A percentile compares a stretch with the other conserved stretches of the same genome.
Conservation (phyloP, 208 protist genomes). For the Acanthamoeba sp. region DNA sequence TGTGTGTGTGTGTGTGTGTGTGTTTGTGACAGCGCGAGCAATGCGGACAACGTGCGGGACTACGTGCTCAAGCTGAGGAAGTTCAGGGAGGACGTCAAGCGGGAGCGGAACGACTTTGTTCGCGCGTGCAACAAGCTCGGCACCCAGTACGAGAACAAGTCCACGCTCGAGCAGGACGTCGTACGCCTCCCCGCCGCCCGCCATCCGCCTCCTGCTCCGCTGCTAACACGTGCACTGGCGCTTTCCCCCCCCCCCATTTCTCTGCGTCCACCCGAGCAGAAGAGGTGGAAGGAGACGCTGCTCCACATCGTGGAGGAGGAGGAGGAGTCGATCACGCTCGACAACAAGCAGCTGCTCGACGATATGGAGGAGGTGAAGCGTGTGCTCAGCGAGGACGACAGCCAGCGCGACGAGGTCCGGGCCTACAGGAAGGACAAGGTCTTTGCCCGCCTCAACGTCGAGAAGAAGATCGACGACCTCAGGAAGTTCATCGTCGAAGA, state of each 20-base stretch:
- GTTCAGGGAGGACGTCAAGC: constrained; percentile 60
- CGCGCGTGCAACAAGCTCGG: constrained; percentile 70
- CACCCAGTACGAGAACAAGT: constrained; percentile 52
- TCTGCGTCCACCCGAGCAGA: background rate
- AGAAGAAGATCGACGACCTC: constrained; percentile 43
- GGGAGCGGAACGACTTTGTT: constrained; percentile 46
- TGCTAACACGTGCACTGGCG: background rate
- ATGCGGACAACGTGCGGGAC: constrained; percentile 39
- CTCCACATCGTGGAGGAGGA: background rate
- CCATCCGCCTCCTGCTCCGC: background rate
- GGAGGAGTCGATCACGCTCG: background rate
- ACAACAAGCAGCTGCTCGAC: constrained; percentile 52
- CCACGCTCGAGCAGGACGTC: background rate
- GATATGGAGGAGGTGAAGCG: constrained; percentile 54
- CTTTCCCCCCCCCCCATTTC: background rate
- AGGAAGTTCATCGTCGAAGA: constrained; percentile 45
- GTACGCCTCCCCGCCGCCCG: background rate
- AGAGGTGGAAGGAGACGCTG: constrained; percentile 56
- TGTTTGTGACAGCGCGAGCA: background rate
- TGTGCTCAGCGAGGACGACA: constrained; percentile 53
- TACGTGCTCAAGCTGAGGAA: constrained; percentile 39
- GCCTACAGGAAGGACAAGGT: constrained; percentile 67
- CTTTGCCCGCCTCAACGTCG: constrained; percentile 54
- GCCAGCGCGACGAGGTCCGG: constrained; percentile 54
- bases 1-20: too few species aligned